Percentiles rank a stretch among this genome's conserved stretches.
phyloP scores from a whole-genome alignment of 495 filamentous ascomycete species.

The Emericellopsis terricola region DNA sequence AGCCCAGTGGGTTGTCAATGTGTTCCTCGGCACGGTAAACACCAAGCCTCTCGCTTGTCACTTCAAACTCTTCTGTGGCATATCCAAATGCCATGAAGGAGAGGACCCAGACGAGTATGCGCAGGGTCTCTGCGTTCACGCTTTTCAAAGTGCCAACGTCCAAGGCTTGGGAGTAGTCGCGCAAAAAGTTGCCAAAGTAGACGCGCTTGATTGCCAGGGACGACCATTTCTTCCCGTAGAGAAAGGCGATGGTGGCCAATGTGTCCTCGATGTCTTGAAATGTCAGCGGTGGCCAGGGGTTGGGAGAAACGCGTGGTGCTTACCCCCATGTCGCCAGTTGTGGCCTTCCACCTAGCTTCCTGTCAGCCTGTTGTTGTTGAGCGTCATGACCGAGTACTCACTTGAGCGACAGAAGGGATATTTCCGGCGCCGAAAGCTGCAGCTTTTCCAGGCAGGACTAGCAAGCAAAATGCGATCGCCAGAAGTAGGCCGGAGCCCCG shows the following conservation, averaged over 20 bases:
- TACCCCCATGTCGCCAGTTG: constrained; percentile 86
- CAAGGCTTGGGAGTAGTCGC: constrained; percentile 73
- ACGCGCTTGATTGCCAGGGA: constrained; percentile 73
- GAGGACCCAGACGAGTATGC: constrained; percentile 78
- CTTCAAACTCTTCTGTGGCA: constrained; percentile 93
- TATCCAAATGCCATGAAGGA: constrained; percentile 90
- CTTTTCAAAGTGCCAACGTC: constrained; percentile 83
- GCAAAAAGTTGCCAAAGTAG: constrained; percentile 77
- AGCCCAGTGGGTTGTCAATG: constrained; percentile 81
- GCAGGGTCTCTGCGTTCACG: constrained; percentile 77
- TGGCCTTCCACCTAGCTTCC: constrained; percentile 51
- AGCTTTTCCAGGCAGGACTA: constrained; percentile 43
- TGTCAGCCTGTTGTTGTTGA: background rate
- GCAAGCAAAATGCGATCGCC: constrained; percentile 28
- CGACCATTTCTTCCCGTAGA: constrained; percentile 90
- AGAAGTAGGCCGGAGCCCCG: constrained; percentile 26
- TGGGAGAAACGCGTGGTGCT: constrained; percentile 1
- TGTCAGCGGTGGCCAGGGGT: too few relatives aligned
- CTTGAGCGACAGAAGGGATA: constrained; percentile 76
- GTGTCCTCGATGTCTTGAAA: constrained; percentile 68
- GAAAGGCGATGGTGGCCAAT: constrained; percentile 72
- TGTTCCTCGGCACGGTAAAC: constrained; percentile 93
- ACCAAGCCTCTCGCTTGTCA: constrained; percentile 77
- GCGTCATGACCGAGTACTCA: background rate
- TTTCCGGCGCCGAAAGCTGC: constrained; percentile 90